Evolutionary conservation across 495 filamentous ascomycete genomes (phyloP), one percentile per base, ranked within the genome.

Genomic region (Penicillium coprophilum): DNA sequence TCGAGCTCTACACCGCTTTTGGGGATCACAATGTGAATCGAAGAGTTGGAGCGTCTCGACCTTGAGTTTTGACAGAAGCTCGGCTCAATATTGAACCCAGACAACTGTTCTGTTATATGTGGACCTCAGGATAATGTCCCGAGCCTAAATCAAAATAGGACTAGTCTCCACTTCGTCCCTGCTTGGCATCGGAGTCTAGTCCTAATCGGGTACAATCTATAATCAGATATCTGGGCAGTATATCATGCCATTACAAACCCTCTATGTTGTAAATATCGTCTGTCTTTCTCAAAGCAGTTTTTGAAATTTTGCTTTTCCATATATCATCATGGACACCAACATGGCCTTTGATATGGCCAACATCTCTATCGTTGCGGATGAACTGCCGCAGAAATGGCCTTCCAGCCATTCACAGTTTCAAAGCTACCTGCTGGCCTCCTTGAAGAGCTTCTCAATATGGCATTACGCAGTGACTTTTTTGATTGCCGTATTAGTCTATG

Each of bases 391-490:
- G 30, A 30, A 43, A 50, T 46, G 53, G 43, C 30, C 50, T 41
- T 45, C 46, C 23, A 20, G n/a, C n/a, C 44, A 38, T 9, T 34
- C 43, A 20, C 52, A 46, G 19, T 30, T 28, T 3, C 17, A 45
- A 50, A 24, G 12, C 46, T 24, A 34, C n/a, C 10, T 64, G n/a
- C 30, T 31, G 12, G 21, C 20, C 0, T 21, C 46, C 20, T 23
- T 64, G 28, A 8, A 15, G 15, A 50, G 53, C 4, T 66, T 65
- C 54, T 48, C 63, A 0, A 46, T 58, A 21, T 73, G 69, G 71
- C 69, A 70, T 39, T 73, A 71, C 50, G 27, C 66, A 1, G 56
- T 68, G 9, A 58, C 68, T 0, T 40, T 68, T 30, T 1, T 71
- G 4, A 31, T 72, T 2, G 61, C 57, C 10, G 41, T 71, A 13